Base-by-base conservation (phyloP, 495 filamentous ascomycete species). In the Podospora sp. region DNA sequence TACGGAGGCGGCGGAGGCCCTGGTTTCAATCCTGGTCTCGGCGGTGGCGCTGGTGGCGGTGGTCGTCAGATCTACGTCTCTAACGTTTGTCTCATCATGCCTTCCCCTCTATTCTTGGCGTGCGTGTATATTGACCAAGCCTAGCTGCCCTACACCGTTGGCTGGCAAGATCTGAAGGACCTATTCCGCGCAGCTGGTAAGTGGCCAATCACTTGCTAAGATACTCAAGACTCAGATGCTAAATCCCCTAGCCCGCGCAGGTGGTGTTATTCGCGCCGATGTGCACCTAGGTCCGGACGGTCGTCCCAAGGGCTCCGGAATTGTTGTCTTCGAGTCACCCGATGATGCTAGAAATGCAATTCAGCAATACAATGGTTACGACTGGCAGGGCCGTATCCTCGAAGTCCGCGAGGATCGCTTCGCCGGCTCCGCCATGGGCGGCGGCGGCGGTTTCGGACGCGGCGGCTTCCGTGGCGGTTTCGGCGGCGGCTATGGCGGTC, bases 131-230 rank as follows among this genome's bases (percentile, higher is more conserved):
- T 77, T 86, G 61, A 82, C 77, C 66, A 56, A 29, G 68, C 33
- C 58, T 82, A 99, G 95, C 92, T 99, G 72, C 95, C 95, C 27
- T 99, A 92, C 84, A 97, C 90, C 60, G 92, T 96, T 73, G 95
- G 96, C 77, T 99, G 95, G 95, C 95, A 99, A 84, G 95, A 99
- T 79, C 81, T 99, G 76, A 99, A 99, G 84, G 95, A 99, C 80
- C 84, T 99, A 70, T 99, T 99, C 86, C 93, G 95, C 74, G 93
- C 97, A 86, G 92, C 95, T 82, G 92, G 95, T 97, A 86, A 86
- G 90, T 87, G 50, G 2, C 33, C 35, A 33, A 8, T 33, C 21
- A 12, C n/a, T 53, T 40, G 55, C 68, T 63, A 36, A 49, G 50
- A 46, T 61, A 21, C 5, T 46, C 40, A 46, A 18, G 26, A 29